Conservation (phyloP, 2,329 filamentous ascomycete genomes). For the Hymenotorrendiella dingleyae region DNA sequence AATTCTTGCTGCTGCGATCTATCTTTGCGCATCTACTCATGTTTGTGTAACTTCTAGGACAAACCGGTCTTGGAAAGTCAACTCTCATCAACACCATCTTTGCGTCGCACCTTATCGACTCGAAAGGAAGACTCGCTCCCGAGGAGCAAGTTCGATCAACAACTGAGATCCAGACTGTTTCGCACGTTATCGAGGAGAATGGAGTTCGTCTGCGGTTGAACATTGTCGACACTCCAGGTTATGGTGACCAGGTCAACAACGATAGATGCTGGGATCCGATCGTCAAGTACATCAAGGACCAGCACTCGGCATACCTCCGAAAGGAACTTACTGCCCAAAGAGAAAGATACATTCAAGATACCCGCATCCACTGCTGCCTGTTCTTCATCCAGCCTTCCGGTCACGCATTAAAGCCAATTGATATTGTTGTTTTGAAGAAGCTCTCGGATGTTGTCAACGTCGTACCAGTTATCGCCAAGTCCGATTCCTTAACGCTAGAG, state of each 20-base stretch:
- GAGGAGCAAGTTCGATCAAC: slow-evolving; percentile 92
- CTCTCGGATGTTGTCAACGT: slow-evolving; percentile 98
- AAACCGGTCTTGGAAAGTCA: slow-evolving; percentile 97
- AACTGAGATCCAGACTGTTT: slow-evolving; percentile 96
- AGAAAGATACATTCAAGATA: slow-evolving; percentile 98
- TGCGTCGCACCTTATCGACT: slow-evolving; percentile 97
- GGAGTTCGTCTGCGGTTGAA: slow-evolving; percentile 94
- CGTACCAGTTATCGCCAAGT: slow-evolving; percentile 97
- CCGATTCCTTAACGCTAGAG: slow-evolving; percentile 91
- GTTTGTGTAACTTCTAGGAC: slow-evolving; percentile 56
- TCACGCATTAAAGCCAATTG: slow-evolving; percentile 97
- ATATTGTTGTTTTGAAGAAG: slow-evolving; percentile 99
- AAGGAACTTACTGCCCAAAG: slow-evolving; percentile 99
- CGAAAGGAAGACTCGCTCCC: slow-evolving; percentile 88
- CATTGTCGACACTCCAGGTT: slow-evolving; percentile 98
- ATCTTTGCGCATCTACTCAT: slow-evolving; percentile 15
- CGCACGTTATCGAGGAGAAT: slow-evolving; percentile 99
- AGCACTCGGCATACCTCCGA: slow-evolving; percentile 97
- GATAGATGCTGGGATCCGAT: slow-evolving; percentile 99
- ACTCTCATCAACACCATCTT: slow-evolving; percentile 99
- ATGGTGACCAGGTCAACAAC: slow-evolving; percentile 98
- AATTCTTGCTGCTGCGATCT: background rate
- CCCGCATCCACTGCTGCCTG: slow-evolving; percentile 96
- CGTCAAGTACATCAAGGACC: slow-evolving; percentile 99
- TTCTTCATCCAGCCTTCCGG: slow-evolving; percentile 99